phyloP scores from a whole-genome alignment of 495 filamentous ascomycete species.

The Podospora tetraspora region DNA sequence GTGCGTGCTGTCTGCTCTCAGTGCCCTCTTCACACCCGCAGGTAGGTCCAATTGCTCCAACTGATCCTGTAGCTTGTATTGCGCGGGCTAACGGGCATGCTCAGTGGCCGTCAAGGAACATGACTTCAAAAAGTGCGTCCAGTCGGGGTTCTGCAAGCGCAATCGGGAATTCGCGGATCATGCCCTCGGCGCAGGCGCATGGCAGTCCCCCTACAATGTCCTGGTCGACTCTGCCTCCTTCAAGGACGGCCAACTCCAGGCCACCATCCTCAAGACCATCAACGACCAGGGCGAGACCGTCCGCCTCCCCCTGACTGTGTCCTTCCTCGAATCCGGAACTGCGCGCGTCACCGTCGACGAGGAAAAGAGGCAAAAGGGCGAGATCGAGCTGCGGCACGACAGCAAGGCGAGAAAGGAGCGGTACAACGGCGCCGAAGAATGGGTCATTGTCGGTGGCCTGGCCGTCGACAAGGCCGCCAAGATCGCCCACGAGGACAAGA shows the following conservation, averaged over 20 bases:
- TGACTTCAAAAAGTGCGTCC: conserved; percentile 91
- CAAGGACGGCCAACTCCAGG: conserved; percentile 73
- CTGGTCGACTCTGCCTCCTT: conserved; percentile 64
- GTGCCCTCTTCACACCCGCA: conserved; percentile 43
- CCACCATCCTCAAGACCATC: conserved; percentile 70
- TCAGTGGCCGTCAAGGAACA: conserved; percentile 84
- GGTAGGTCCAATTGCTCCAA: conserved; percentile 34
- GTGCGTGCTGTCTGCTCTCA: conserved; percentile 40
- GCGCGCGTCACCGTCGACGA: conserved; percentile 87
- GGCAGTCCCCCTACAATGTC: conserved; percentile 79
- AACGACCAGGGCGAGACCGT: conserved; percentile 56
- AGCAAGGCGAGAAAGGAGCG: conserved; percentile 85
- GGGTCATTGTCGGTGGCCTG: conserved; percentile 77
- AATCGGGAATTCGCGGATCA: conserved; percentile 85
- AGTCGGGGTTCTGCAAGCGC: conserved; percentile 94
- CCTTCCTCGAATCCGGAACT: conserved; percentile 82
- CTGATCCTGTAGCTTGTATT: neutral
- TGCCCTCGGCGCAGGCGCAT: conserved; percentile 57
- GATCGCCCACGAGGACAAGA: conserved; percentile 50
- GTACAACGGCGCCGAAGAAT: conserved; percentile 86
- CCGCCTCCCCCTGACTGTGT: conserved; percentile 74
- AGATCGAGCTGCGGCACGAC: conserved; percentile 78
- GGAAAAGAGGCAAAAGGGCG: conserved; percentile 78
- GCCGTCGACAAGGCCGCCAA: conserved; percentile 62
- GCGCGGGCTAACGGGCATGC: conserved; percentile 13